Evolutionary conservation across 352 stramenopile genomes (phyloP), one percentile per base, ranked within the genome.

Genomic region (Pythium insidiosum): DNA sequence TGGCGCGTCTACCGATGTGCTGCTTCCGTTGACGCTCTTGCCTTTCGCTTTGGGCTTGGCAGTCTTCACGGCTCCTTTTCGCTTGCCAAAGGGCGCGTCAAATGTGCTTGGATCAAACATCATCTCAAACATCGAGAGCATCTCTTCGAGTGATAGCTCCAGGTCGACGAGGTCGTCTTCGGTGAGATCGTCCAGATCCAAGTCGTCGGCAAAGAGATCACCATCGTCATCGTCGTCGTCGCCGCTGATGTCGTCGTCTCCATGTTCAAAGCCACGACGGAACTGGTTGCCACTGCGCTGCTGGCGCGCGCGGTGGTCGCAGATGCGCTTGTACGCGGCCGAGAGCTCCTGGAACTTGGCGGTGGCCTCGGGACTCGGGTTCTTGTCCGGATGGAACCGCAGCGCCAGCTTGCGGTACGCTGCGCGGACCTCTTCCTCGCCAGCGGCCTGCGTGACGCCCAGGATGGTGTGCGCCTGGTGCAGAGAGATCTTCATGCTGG

Each of bases 71-170:
- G n/a, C n/a, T n/a, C n/a, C n/a, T n/a, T n/a, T n/a, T n/a, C n/a
- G n/a, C n/a, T n/a, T n/a, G n/a, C n/a, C n/a, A n/a, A n/a, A n/a
- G n/a, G n/a, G n/a, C n/a, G n/a, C n/a, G n/a, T n/a, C n/a, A n/a
- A n/a, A 44, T 18, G 38, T 15, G 24, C 37, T 35, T 33, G 37
- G 39, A 0, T 63, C 63, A 54, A 86, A 86, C 52, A 86, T 51
- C 68, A 86, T 78, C 44, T 86, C 57, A 25, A 86, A 86, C 73
- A 86, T 82, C 51, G 72, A 69, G 28, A 86, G 68, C 73, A 86
- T 86, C 36, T 84, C 71, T 5, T 84, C 70, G 31, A 83, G 68
- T 20, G 73, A 75, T 29, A 67, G 54, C 37, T 70, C 55, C 20
- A 74, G 45, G 24, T 69, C 60, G 23, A 66, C 57, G n/a, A 61